A percentile compares a stretch with the other conserved stretches of the same genome.
These are phyloP conservation scores for Carpinus viminea DNA, from an alignment of 306 rosid genomes.

Conservation along the genomic window DNA sequence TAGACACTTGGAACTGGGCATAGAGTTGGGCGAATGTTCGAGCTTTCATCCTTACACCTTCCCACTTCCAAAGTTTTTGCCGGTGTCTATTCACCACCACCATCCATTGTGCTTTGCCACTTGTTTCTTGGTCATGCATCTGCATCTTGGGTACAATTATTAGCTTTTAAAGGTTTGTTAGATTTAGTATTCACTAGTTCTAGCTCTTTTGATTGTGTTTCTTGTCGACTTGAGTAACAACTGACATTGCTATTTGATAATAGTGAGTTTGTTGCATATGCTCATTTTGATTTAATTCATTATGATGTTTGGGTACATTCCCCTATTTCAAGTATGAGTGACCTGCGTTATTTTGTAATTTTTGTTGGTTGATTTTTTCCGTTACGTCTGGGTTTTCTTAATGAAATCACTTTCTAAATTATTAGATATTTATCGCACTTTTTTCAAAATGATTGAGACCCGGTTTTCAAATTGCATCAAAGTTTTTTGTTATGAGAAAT, in stretches of 20 bases:
- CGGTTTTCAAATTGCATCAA: too few species aligned
- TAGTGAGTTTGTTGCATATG: neutral
- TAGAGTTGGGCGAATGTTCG: neutral
- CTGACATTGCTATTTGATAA: neutral
- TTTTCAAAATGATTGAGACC: too few species aligned
- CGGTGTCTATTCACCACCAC: neutral
- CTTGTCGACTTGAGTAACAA: neutral
- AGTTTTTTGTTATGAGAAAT: neutral
- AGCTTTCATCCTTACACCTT: neutral
- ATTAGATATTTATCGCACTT: too few species aligned
- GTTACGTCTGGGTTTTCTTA: too few species aligned
- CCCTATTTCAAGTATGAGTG: too few species aligned
- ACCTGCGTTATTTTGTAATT: too few species aligned
- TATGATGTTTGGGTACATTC: too few species aligned
- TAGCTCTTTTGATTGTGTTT: too few species aligned
- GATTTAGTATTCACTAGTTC: neutral
- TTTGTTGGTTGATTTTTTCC: too few species aligned
- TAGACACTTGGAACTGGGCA: neutral
- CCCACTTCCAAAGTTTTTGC: too few species aligned
- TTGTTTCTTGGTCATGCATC: neutral
- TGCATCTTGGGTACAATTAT: neutral
- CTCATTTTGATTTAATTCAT: neutral
- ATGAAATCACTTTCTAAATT: too few species aligned
- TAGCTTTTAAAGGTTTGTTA: neutral
- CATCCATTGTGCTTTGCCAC: neutral